Conservation (phyloP, 257 asterid species). For the Echium plantagineum region DNA sequence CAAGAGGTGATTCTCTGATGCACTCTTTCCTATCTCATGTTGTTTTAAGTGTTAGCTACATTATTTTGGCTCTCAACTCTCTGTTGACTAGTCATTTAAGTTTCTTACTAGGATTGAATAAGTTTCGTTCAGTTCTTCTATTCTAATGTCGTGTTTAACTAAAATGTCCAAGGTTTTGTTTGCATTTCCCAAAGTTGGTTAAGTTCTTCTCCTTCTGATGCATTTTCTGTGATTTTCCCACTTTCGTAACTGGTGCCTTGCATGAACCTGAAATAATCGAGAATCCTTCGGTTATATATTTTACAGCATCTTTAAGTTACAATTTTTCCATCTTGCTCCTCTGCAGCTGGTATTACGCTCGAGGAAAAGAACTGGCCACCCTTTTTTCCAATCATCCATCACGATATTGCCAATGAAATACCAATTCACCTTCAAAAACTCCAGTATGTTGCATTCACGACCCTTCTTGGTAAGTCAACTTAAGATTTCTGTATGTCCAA, state of each 20-base stretch:
- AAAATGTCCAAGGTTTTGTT: no score
- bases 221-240: no score
- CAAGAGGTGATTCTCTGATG: constrained; percentile 45
- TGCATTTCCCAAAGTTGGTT: no score
- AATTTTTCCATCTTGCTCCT: neutral
- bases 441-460: constrained; percentile 88
- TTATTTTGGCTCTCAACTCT: neutral
- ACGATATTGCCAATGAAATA: constrained; percentile 83
- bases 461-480: constrained; percentile 60
- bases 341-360: constrained; percentile 55
- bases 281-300: no score
- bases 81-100: neutral
- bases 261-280: no score
- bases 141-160: no score
- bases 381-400: constrained; percentile 88
- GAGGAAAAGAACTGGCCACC: constrained; percentile 97
- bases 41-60: neutral
- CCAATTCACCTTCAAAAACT: constrained; percentile 89
- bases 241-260: no score
- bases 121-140: no score
- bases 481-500: constrained; percentile 2
- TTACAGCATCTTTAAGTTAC: no score
- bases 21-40: neutral
- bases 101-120: no score
- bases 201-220: no score